Percentiles rank a stretch among this genome's conserved stretches.
phyloP scores from a whole-genome alignment of 805 yeast genomes.

The Zygotorulaspora florentina region DNA sequence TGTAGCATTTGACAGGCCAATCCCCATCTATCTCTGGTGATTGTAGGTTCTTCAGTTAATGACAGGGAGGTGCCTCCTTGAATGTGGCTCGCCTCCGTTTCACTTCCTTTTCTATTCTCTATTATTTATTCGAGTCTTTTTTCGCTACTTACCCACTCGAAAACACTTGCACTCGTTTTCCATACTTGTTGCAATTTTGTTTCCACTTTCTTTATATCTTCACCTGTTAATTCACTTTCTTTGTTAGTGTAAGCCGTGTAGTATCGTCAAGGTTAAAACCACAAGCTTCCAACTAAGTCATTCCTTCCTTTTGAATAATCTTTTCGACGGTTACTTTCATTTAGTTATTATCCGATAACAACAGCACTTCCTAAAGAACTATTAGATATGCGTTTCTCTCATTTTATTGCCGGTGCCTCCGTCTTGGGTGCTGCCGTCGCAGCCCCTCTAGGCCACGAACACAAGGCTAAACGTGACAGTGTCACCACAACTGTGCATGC shows the following conservation, averaged over 20 bases:
- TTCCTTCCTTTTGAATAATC: constrained; percentile 11
- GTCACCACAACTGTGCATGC: constrained; percentile 50
- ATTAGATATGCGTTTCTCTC: constrained; percentile 49
- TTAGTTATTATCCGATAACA: neutral
- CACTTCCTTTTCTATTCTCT: neutral
- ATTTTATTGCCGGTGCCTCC: constrained; percentile 44
- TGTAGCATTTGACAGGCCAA: too few relatives aligned
- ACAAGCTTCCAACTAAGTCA: constrained; percentile 14
- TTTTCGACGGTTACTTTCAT: neutral
- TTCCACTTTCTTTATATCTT: too few relatives aligned
- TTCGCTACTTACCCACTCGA: neutral
- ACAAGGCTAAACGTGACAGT: constrained; percentile 45
- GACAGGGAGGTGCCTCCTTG: too few relatives aligned
- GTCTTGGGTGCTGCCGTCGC: constrained; percentile 50
- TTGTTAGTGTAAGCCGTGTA: neutral
- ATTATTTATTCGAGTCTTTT: neutral
- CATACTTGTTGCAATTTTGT: too few relatives aligned
- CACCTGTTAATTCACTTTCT: too few relatives aligned
- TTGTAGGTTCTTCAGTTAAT: too few relatives aligned
- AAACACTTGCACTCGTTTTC: too few relatives aligned
- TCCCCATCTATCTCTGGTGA: too few relatives aligned
- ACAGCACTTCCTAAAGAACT: neutral
- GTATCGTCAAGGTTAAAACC: neutral
- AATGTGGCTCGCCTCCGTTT: too few relatives aligned
- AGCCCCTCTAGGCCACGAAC: constrained; percentile 59